These are phyloP conservation scores for Monilinia laxa DNA, from an alignment of 2,329 filamentous ascomycete species.

Conservation along the genomic window DNA sequence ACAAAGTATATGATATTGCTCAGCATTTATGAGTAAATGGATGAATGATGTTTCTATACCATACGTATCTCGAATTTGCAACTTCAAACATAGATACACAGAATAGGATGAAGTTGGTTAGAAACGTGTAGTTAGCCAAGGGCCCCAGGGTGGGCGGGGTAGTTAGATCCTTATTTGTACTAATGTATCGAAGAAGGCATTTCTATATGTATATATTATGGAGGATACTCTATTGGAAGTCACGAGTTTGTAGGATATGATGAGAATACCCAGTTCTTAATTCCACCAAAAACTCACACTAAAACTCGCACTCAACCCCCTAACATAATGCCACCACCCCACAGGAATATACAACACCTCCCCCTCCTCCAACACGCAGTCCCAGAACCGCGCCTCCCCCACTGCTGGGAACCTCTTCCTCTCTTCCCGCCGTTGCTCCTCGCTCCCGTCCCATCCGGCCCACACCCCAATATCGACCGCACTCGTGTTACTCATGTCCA, in stretches of 20 bases:
- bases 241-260: too few relatives aligned
- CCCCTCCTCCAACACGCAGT: slow-evolving; percentile 76
- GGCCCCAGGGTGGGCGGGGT: too few relatives aligned
- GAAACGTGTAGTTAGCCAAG: too few relatives aligned
- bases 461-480: slow-evolving; percentile 70
- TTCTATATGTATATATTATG: too few relatives aligned
- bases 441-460: slow-evolving; percentile 56
- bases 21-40: neutral
- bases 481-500: slow-evolving; percentile 94
- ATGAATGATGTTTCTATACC: neutral
- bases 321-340: slow-evolving; percentile 98
- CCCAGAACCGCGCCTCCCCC: slow-evolving; percentile 48
- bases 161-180: too few relatives aligned
- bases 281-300: slow-evolving; percentile 99
- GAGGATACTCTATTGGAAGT: too few relatives aligned
- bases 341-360: slow-evolving; percentile 87
- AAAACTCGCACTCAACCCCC: slow-evolving; percentile 80
- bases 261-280: slow-evolving; percentile 18
- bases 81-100: too few relatives aligned
- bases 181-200: too few relatives aligned
- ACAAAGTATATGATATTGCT: neutral
- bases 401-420: slow-evolving; percentile 33
- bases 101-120: too few relatives aligned
- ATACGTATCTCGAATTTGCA: neutral
- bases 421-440: slow-evolving; percentile 26